A percentile compares a stretch with the other conserved stretches of the same genome.
phyloP scores from a whole-genome alignment of 345 rosid species.

The Anastatica hierochuntica region DNA sequence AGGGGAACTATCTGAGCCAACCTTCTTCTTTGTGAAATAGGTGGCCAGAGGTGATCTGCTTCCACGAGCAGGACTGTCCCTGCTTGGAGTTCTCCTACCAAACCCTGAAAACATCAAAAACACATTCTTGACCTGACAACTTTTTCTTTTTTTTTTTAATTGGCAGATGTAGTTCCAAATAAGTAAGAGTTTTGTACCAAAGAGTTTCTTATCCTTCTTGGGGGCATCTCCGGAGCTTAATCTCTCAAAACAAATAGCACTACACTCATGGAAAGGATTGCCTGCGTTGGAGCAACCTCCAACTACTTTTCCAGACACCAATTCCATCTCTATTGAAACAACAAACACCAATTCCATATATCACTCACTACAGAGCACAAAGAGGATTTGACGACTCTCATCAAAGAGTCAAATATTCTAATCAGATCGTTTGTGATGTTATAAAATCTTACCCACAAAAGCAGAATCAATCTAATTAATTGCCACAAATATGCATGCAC shows the following conservation, averaged over 20 bases:
- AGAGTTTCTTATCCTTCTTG: conserved; percentile 23
- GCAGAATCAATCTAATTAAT: too few species aligned
- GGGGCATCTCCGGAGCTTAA: conserved; percentile 10
- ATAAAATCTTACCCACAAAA: not conserved
- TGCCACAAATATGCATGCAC: too few species aligned
- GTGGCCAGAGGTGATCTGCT: conserved; percentile 23
- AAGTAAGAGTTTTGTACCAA: conserved; percentile 3
- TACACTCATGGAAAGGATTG: conserved; percentile 28
- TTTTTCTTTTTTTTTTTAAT: not conserved
- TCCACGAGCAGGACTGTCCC: conserved; percentile 21
- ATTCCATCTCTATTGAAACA: conserved; percentile 17
- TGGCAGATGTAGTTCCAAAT: too few species aligned
- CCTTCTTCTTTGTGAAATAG: conserved; percentile 22
- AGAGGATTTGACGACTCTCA: too few species aligned
- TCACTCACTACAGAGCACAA: too few species aligned
- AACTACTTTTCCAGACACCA: conserved; percentile 17
- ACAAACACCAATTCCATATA: too few species aligned
- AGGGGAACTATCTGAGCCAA: conserved; percentile 14
- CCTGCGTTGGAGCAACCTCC: conserved; percentile 21
- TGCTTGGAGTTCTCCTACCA: conserved; percentile 24
- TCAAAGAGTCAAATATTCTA: too few species aligned
- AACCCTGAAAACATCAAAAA: conserved; percentile 5
- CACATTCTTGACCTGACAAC: conserved; percentile 4
- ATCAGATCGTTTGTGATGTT: not conserved
- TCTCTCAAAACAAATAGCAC: conserved; percentile 10